phyloP scores from a whole-genome alignment of 257 asterid genomes.

The Solanum rostratum region DNA sequence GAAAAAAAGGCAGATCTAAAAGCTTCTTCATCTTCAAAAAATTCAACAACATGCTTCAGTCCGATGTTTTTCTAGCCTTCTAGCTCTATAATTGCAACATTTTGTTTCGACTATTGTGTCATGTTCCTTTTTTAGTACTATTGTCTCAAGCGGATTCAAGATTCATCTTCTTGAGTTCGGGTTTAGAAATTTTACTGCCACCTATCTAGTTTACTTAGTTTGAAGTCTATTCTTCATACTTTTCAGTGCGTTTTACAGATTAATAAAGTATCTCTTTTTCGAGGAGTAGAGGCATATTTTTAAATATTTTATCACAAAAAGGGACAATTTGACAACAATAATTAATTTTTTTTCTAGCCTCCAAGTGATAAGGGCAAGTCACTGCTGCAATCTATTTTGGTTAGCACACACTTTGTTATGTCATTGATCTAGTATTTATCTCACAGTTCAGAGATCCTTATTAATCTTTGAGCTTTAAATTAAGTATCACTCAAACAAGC shows the following conservation, averaged over 20 bases:
- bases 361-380: too few species aligned
- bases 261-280: neutral
- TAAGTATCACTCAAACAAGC: neutral
- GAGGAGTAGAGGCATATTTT: neutral
- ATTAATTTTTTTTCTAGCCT: too few species aligned
- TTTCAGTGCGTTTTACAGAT: neutral
- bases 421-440: neutral
- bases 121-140: neutral
- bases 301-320: neutral
- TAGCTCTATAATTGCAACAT: neutral
- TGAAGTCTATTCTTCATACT: neutral
- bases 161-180: neutral
- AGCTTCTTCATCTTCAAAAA: constrained; percentile 5
- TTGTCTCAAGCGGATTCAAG: neutral
- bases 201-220: neutral
- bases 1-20: constrained; percentile 2
- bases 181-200: neutral
- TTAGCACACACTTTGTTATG: neutral
- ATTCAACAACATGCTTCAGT: constrained; percentile 18
- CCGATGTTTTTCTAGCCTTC: constrained; percentile 18
- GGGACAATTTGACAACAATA: too few species aligned
- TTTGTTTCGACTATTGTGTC: neutral
- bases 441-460: neutral
- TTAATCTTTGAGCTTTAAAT: neutral
- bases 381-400: neutral